These are phyloP conservation scores for Termitomyces bulborhizus DNA, from an alignment of 768 basidiomycete genomes.

Conservation along the genomic window DNA sequence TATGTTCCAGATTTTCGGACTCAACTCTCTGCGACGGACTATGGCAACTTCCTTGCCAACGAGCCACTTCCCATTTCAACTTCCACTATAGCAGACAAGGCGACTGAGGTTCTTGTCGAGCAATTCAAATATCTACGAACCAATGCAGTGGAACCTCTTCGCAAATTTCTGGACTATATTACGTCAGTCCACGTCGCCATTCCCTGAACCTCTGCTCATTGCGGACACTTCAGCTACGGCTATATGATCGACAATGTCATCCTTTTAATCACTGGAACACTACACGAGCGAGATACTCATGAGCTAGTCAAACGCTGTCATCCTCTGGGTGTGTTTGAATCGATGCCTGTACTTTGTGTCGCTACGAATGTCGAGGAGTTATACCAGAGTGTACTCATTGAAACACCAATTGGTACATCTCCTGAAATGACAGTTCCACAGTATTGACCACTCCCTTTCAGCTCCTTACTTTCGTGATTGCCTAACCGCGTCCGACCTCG, in stretches of 20 bases:
- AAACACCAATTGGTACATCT: constrained; percentile 90
- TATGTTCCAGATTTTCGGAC: constrained; percentile 78
- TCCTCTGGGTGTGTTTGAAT: constrained; percentile 94
- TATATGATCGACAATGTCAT: constrained; percentile 99
- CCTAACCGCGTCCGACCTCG: constrained; percentile 90
- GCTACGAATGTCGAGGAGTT: constrained; percentile 98
- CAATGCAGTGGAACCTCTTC: constrained; percentile 87
- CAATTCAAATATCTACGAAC: constrained; percentile 93
- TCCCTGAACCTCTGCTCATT: neutral
- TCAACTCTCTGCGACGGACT: constrained; percentile 94
- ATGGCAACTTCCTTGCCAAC: constrained; percentile 96
- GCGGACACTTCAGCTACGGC: constrained; percentile 59
- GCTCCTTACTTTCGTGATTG: constrained; percentile 98
- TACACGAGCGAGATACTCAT: constrained; percentile 96
- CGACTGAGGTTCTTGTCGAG: constrained; percentile 90
- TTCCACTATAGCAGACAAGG: constrained; percentile 93
- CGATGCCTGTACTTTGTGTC: constrained; percentile 98
- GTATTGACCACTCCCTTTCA: constrained; percentile 14
- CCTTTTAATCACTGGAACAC: constrained; percentile 91
- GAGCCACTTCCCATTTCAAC: constrained; percentile 92
- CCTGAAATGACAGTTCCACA: neutral
- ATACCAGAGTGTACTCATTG: constrained; percentile 93
- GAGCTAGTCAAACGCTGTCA: constrained; percentile 96
- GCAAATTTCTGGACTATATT: constrained; percentile 95
- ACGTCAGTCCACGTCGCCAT: constrained; percentile 55